These are phyloP conservation scores for Chenopodium quinoa DNA, from an alignment of 148 eudicot genomes.

Conservation along the genomic window DNA sequence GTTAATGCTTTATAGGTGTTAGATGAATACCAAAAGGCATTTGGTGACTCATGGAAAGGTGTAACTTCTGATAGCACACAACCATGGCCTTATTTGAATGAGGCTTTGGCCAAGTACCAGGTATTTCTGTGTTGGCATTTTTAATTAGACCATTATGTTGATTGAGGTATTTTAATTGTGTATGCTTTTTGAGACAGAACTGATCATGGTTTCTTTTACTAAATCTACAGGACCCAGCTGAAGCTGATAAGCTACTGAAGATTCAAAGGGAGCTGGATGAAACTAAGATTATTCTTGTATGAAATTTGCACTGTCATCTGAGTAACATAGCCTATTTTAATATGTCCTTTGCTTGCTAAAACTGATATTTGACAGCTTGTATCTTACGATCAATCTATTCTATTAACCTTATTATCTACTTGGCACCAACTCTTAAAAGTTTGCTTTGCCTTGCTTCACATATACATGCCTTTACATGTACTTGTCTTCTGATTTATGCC, in stretches of 20 bases:
- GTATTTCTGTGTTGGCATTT: slow-evolving; percentile 27
- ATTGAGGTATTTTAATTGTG: no score
- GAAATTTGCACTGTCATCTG: slow-evolving; percentile 11
- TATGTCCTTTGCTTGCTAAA: background rate
- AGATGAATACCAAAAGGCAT: slow-evolving; percentile 83
- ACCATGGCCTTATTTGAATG: slow-evolving; percentile 85
- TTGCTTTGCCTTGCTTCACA: background rate
- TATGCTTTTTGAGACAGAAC: background rate
- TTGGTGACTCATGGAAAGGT: slow-evolving; percentile 86
- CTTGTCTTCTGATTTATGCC: background rate
- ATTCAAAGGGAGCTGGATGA: slow-evolving; percentile 95
- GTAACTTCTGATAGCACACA: slow-evolving; percentile 57
- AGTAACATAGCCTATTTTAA: background rate
- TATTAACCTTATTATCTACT: background rate
- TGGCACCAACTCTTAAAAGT: background rate
- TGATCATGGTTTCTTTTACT: slow-evolving; percentile 19
- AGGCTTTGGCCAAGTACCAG: slow-evolving; percentile 84
- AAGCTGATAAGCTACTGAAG: slow-evolving; percentile 92
- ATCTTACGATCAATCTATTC: background rate
- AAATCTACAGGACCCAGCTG: slow-evolving; percentile 81
- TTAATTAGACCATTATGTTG: background rate
- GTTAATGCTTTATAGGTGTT: slow-evolving; percentile 48
- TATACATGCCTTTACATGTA: background rate
- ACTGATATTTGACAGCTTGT: background rate
- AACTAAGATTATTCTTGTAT: slow-evolving; percentile 92